A percentile compares a stretch with the other conserved stretches of the same genome.
Conservation (phyloP, 2,329 filamentous ascomycete species). For the Colletotrichum sansevieriae region DNA sequence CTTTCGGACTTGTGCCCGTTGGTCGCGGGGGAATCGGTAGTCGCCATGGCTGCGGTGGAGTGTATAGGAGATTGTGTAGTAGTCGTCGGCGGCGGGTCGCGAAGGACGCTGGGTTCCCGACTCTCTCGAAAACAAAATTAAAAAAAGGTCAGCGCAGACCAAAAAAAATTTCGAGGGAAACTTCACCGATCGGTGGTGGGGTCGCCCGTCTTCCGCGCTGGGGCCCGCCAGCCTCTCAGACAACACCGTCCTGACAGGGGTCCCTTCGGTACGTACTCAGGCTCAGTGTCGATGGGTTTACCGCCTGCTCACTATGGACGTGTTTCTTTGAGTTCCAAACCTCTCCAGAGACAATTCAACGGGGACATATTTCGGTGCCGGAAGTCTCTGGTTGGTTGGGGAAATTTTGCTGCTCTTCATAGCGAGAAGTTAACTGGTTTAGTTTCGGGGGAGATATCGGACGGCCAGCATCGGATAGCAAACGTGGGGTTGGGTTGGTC, state of each 20-base stretch:
- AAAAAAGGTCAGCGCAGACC: conserved; percentile 7
- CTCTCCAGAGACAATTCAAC: too few relatives aligned
- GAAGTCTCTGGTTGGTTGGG: too few relatives aligned
- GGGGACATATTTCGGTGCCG: too few relatives aligned
- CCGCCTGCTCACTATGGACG: conserved; percentile 3
- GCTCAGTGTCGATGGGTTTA: conserved; percentile 7
- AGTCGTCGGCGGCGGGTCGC: conserved; percentile 35
- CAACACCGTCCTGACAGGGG: conserved; percentile 34
- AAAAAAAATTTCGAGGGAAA: conserved; percentile 40
- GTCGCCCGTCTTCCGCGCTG: conserved; percentile 37
- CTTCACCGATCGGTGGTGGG: conserved; percentile 41
- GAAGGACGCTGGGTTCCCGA: conserved; percentile 34
- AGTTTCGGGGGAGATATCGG: not conserved
- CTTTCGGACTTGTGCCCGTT: conserved; percentile 53
- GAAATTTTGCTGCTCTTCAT: too few relatives aligned
- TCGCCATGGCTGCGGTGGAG: conserved; percentile 48
- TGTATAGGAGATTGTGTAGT: conserved; percentile 1
- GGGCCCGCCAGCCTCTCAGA: conserved; percentile 31
- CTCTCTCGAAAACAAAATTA: not conserved
- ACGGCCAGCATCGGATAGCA: conserved; percentile 3
- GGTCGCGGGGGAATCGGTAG: conserved; percentile 50
- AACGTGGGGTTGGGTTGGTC: conserved; percentile 15
- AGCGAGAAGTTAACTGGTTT: not conserved
- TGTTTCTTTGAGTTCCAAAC: too few relatives aligned
- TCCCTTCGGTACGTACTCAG: conserved; percentile 13